phyloP scores from a whole-genome alignment of 345 rosid species.

The Reutealis trisperma region DNA sequence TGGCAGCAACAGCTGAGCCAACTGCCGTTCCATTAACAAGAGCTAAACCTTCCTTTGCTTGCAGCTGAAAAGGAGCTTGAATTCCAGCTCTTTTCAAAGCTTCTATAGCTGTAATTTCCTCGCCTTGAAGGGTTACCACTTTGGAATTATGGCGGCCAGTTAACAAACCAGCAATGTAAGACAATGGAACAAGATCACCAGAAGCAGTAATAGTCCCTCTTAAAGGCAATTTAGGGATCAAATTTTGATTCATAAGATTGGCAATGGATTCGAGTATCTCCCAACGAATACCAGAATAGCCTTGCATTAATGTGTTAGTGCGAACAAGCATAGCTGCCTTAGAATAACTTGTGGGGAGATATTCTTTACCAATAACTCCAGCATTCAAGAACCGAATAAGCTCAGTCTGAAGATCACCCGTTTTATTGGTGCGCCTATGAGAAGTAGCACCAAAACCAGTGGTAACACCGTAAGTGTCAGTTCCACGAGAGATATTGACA shows the following conservation, averaged over 20 bases:
- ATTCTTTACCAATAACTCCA: conserved; percentile 41
- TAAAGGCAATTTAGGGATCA: conserved; percentile 53
- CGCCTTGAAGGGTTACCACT: conserved; percentile 38
- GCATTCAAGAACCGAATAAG: conserved; percentile 56
- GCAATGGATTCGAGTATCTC: conserved; percentile 45
- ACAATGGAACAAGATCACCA: conserved; percentile 52
- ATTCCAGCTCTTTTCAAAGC: conserved; percentile 48
- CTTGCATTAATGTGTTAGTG: conserved; percentile 46
- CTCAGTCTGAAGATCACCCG: conserved; percentile 44
- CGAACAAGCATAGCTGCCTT: conserved; percentile 57
- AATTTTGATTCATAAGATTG: conserved; percentile 40
- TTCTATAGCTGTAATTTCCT: conserved; percentile 34
- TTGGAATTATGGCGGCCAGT: conserved; percentile 48
- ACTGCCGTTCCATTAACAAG: conserved; percentile 56
- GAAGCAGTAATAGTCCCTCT: conserved; percentile 56
- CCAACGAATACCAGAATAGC: conserved; percentile 56
- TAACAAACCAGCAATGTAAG: conserved; percentile 53
- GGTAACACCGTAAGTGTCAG: conserved; percentile 52
- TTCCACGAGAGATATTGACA: conserved; percentile 33
- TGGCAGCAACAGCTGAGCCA: conserved; percentile 57
- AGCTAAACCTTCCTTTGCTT: conserved; percentile 59
- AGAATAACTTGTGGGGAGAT: conserved; percentile 36
- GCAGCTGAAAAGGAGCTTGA: conserved; percentile 40
- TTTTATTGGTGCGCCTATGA: conserved; percentile 41
- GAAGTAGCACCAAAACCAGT: conserved; percentile 53